Conservation (phyloP, 2,329 filamentous ascomycete genomes). For the Hymenoscyphus fraxineus region DNA sequence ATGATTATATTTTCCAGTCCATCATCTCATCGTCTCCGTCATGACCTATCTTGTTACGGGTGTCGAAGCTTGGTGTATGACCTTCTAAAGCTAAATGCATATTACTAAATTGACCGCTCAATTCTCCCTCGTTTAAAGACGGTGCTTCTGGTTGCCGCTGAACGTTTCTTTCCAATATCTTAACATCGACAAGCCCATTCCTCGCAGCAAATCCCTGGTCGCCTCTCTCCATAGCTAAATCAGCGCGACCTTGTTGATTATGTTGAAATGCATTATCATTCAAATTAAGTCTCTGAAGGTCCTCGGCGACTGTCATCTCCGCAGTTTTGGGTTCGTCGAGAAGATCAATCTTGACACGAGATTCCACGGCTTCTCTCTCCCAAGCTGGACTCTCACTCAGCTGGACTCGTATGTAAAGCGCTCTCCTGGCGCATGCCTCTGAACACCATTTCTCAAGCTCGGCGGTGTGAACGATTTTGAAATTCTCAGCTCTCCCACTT, state of each 20-base stretch:
- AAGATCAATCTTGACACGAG: slow-evolving; percentile 49
- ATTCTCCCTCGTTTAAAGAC: slow-evolving; percentile 35
- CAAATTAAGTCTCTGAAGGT: slow-evolving; percentile 40
- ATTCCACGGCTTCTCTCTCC: slow-evolving; percentile 54
- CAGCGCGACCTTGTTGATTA: slow-evolving; percentile 38
- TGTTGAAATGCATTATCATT: slow-evolving; percentile 41
- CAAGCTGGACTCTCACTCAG: slow-evolving; percentile 80
- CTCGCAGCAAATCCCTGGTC: slow-evolving; percentile 29
- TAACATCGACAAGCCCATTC: slow-evolving; percentile 42
- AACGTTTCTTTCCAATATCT: slow-evolving; percentile 50
- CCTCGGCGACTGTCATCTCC: slow-evolving; percentile 29
- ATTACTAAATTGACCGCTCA: slow-evolving; percentile 30
- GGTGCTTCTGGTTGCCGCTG: slow-evolving; percentile 40
- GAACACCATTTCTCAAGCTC: slow-evolving; percentile 87
- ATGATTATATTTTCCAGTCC: slow-evolving; percentile 28
- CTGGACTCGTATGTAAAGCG: slow-evolving; percentile 84
- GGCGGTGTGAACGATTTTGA: slow-evolving; percentile 65
- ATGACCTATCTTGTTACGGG: slow-evolving; percentile 18
- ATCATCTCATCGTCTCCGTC: slow-evolving; percentile 24
- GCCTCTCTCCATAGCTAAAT: slow-evolving; percentile 51
- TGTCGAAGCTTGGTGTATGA: slow-evolving; percentile 29
- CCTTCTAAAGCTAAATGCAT: slow-evolving; percentile 34
- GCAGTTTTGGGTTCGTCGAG: slow-evolving; percentile 61
- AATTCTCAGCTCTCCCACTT: slow-evolving; percentile 49
- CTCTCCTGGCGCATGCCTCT: slow-evolving; percentile 70